A percentile compares a stretch with the other conserved stretches of the same genome.
Evolutionary conservation across 1,139 yeast genomes (phyloP).

Genomic region (Taphrina deformans): DNA sequence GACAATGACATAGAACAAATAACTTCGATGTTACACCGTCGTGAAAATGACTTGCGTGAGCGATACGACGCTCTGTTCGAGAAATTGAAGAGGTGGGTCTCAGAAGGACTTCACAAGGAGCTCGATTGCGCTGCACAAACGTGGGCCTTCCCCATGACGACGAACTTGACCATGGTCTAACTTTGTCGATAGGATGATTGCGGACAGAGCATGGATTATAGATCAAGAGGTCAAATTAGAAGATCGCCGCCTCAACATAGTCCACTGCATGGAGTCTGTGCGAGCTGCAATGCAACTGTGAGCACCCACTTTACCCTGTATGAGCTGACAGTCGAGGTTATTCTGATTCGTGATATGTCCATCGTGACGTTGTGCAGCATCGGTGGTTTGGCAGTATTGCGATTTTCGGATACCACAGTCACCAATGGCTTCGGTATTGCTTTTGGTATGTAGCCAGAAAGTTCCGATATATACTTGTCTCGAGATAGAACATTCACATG

Average conservation of each 20-base stretch:
- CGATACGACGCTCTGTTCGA: conserved; percentile 6
- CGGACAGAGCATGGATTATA: conserved; percentile 2
- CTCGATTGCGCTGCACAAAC: neutral
- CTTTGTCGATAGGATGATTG: neutral
- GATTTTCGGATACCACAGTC: neutral
- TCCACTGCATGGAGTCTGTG: conserved; percentile 6
- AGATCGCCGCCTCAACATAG: conserved; percentile 11
- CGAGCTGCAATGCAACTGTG: conserved; percentile 7
- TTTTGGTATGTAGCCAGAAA: too few relatives aligned
- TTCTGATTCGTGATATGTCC: too few relatives aligned
- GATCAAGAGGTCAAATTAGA: neutral
- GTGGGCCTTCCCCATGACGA: neutral
- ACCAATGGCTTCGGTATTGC: too few relatives aligned
- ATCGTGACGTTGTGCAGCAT: too few relatives aligned
- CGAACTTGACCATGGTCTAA: neutral
- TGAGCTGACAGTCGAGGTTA: neutral
- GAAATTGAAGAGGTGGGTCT: neutral
- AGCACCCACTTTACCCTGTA: neutral
- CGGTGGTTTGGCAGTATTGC: too few relatives aligned
- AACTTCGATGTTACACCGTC: neutral
- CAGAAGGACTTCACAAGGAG: neutral
- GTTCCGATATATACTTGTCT: too few relatives aligned
- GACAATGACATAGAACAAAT: neutral
- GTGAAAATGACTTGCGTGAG: neutral
- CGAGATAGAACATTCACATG: conserved; percentile 1